Evolutionary conservation across 2,329 filamentous ascomycete genomes (phyloP), one percentile per base, ranked within the genome.

Genomic region (Phialemoniopsis sp.): DNA sequence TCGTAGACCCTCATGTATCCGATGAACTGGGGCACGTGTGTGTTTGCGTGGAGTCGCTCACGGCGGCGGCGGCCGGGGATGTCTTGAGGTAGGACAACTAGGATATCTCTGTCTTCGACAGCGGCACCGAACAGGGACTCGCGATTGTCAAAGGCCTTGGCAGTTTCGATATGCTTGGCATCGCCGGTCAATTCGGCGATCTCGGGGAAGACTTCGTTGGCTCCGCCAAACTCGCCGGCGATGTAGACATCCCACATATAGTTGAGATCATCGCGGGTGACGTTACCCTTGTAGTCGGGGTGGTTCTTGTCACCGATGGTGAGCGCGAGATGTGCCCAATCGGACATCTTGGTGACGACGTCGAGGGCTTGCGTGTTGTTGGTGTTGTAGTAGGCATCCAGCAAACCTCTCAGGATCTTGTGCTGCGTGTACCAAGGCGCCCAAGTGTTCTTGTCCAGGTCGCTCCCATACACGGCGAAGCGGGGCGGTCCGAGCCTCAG

Each of bases 181-280:
- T 59, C 51, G 13, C 54, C 54, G 6, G 56, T 59, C 29, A 59
- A 17, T 21, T 55, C 42, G 33, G 56, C 57, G 37, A 59, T 54
- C 42, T 59, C 57, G 3, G 57, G 50, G 38, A 56, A 58, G 2
- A 59, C 53, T 43, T 59, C 56, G 32, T 59, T 59, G 4, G 52
- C 55, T 1, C 55, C 56, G 5, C 56, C 57, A 29, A 49, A 59
- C 34, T 59, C 57, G 14, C 57, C 56, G 4, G 49, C 56, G 34
- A 58, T 59, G 30, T 58, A 58, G 2, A 59, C 42, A 30, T 59
- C 57, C 57, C 56, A 59, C 56, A 59, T 59, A 40, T 52, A 56
- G 46, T 59, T 59, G n/a, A 59, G 53, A 34, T 59, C 51, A 29
- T 50, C 50, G 29, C 56, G 42, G 2, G 54, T 59, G 36, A 59